Percentiles rank a stretch among this genome's conserved stretches.
Evolutionary conservation across 1,284 basidiomycete species (phyloP).

Genomic region (Apiotrichum gamsii): DNA sequence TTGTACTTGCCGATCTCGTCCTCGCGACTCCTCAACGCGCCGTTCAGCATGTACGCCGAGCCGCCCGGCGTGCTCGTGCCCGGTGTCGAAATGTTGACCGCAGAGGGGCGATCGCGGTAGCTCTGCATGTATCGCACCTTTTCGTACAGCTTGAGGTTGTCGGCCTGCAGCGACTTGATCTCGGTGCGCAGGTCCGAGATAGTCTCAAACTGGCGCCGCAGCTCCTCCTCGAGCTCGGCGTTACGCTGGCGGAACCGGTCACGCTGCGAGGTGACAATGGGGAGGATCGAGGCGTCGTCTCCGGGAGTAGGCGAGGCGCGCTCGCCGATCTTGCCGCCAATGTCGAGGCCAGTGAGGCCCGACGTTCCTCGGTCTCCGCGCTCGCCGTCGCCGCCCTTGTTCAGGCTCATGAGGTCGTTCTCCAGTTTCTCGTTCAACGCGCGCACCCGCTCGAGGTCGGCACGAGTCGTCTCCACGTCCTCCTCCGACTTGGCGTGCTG

Average conservation of each 20-base stretch:
- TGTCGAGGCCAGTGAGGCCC: constrained; percentile 63
- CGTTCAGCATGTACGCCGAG: constrained; percentile 27
- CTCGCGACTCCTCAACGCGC: constrained; percentile 40
- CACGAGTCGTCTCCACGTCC: constrained; percentile 56
- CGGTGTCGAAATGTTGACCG: constrained; percentile 6
- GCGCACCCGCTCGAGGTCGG: constrained; percentile 70
- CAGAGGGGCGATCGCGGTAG: constrained; percentile 62
- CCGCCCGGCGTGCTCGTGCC: constrained; percentile 14
- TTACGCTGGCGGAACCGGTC: constrained; percentile 94
- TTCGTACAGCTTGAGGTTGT: constrained; percentile 92
- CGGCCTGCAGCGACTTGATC: constrained; percentile 78
- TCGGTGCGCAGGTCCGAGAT: constrained; percentile 85
- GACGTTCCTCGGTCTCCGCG: constrained; percentile 13
- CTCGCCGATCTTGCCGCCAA: constrained; percentile 51
- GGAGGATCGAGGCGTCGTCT: constrained; percentile 79
- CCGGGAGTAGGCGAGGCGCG: constrained; percentile 55
- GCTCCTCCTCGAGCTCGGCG: constrained; percentile 94
- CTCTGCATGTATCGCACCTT: constrained; percentile 95
- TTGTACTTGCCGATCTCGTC: constrained; percentile 85
- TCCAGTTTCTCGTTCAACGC: constrained; percentile 82
- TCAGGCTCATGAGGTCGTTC: constrained; percentile 76
- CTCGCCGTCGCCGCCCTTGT: constrained; percentile 46
- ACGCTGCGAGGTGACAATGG: constrained; percentile 92
- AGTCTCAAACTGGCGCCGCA: constrained; percentile 85
- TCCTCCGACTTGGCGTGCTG: constrained; percentile 58